Conservation (phyloP, 768 basidiomycete species). For the Scleroderma citrinum region DNA sequence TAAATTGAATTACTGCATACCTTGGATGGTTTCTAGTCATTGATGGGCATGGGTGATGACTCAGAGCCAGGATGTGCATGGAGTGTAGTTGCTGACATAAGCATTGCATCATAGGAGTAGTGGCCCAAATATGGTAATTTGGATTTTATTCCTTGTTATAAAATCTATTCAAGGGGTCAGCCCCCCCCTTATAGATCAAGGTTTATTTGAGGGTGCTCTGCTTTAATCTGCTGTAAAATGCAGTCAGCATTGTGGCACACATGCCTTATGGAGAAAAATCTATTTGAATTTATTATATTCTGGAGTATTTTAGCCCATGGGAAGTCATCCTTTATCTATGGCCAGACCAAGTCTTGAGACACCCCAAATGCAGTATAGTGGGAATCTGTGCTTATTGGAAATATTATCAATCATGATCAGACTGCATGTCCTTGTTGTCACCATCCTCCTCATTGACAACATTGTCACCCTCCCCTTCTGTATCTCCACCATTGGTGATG, state of each 20-base stretch:
- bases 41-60: neutral
- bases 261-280: neutral
- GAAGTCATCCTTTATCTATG: neutral
- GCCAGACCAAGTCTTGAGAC: too few species aligned
- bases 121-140: neutral
- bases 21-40: too few species aligned
- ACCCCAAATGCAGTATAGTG: too few species aligned
- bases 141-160: neutral
- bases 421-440: neutral
- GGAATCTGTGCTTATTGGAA: neutral
- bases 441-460: neutral
- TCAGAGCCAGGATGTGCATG: neutral
- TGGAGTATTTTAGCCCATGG: neutral
- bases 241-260: neutral
- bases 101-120: neutral
- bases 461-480: neutral
- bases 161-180: neutral
- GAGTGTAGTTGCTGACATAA: neutral
- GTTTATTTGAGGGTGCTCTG: neutral
- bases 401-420: neutral
- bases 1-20: too few species aligned
- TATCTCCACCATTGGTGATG: neutral
- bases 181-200: slow-evolving; percentile 2
- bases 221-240: neutral
- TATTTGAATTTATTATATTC: neutral